These are phyloP conservation scores for Pseudomonodictys pantanalensis DNA, from an alignment of 495 filamentous ascomycete genomes.

Conservation along the genomic window DNA sequence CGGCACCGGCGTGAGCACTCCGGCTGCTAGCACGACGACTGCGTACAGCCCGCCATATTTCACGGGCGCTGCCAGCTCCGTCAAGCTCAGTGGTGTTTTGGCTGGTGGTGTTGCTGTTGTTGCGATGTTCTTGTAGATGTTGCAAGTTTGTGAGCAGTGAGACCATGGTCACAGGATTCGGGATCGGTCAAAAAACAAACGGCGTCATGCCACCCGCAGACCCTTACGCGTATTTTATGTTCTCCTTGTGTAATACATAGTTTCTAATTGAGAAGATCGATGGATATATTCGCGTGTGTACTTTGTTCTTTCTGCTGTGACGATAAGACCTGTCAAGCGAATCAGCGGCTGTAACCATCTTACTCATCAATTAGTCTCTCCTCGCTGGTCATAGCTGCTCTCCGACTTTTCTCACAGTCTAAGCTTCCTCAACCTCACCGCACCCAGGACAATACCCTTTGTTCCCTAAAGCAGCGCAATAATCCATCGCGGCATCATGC, in stretches of 20 bases:
- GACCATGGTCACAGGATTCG: neutral
- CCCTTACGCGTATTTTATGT: neutral
- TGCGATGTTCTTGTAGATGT: slow-evolving; percentile 2
- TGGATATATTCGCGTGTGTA: neutral
- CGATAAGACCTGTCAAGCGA: too few relatives aligned
- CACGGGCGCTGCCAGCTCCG: slow-evolving; percentile 5
- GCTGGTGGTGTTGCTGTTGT: slow-evolving; percentile 8
- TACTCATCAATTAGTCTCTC: too few relatives aligned
- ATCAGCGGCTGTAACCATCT: too few relatives aligned
- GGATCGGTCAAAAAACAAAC: neutral
- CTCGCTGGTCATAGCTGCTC: too few relatives aligned
- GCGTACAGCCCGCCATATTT: neutral
- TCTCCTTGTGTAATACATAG: neutral
- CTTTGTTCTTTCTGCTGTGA: too few relatives aligned
- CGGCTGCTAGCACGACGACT: neutral
- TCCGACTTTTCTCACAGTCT: too few relatives aligned
- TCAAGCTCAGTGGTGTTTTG: neutral
- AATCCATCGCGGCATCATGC: too few relatives aligned
- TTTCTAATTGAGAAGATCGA: neutral
- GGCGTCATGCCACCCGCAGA: neutral
- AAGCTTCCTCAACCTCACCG: too few relatives aligned
- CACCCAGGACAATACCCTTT: too few relatives aligned
- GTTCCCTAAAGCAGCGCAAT: too few relatives aligned
- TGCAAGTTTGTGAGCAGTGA: neutral
- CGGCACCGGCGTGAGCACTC: neutral